A percentile compares a stretch with the other conserved stretches of the same genome.
These are phyloP conservation scores for Penicillium canariense DNA, from an alignment of 495 filamentous ascomycete species.

Conservation along the genomic window DNA sequence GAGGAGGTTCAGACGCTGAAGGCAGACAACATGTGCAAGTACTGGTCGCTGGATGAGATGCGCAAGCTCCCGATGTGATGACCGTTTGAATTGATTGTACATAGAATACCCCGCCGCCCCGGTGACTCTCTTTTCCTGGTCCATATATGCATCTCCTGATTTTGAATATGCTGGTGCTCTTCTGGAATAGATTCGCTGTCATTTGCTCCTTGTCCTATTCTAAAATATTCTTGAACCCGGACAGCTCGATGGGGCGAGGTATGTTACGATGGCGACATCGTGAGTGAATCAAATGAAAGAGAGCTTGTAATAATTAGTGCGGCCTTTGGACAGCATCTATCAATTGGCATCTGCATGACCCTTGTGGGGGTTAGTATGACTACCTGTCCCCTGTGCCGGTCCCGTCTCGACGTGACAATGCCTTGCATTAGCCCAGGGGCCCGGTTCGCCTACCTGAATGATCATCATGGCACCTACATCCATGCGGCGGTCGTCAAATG, in stretches of 20 bases:
- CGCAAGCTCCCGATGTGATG: slow-evolving; percentile 63
- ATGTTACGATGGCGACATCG: background rate
- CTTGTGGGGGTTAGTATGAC: background rate
- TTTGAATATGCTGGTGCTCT: background rate
- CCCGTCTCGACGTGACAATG: background rate
- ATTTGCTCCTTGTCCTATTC: background rate
- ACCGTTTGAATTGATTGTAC: background rate
- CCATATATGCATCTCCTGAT: background rate
- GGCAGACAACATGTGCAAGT: slow-evolving; percentile 85
- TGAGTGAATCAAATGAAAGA: background rate
- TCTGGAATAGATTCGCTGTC: background rate
- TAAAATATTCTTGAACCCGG: background rate
- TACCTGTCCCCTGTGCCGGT: background rate
- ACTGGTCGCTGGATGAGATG: slow-evolving; percentile 79
- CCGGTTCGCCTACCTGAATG: background rate
- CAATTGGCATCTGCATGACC: background rate
- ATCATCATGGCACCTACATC: background rate
- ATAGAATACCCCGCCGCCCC: background rate
- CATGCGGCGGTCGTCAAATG: background rate
- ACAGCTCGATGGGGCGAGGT: background rate
- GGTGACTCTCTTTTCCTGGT: background rate
- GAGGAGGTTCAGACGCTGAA: slow-evolving; percentile 68
- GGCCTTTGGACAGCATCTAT: background rate
- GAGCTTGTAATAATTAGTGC: background rate
- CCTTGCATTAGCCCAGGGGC: background rate